Evolutionary conservation across 2,329 filamentous ascomycete genomes (phyloP), one percentile per base, ranked within the genome.

Genomic region (Colletotrichum eleusines): DNA sequence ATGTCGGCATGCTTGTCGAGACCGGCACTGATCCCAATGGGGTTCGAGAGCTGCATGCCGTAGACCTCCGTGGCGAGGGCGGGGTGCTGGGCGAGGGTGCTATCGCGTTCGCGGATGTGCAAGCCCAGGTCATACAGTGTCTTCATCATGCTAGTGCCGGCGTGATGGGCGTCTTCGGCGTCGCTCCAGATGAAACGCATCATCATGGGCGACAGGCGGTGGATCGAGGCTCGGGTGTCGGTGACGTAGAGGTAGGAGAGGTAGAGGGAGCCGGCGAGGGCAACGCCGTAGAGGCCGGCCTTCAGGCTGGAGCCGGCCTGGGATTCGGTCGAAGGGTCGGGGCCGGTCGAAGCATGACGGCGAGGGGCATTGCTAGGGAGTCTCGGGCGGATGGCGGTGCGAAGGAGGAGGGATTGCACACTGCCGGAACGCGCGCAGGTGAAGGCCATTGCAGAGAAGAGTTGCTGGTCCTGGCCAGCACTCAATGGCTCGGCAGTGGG

Each of bases 1-100:
- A 98, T 91, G 73, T 97, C 94, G 64, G 91, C 96, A 77, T 97
- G 89, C 85, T 99, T 98, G 84, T 98, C 96, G 53, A 99, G 90
- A 12, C 96, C 96, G 6, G 94, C 96, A n/a, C 94, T 97, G 73
- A 97, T 97, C 67, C 92, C 96, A 76, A 99, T 90, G 1, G 96
- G 96, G 81, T 98, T 98, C 76, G 88, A 85, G 57, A 99, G 83
- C 5, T 84, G 86, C 72, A 92, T 88, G 44, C 92, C 94, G 78
- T 97, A 98, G 26, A 98, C 91, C 16, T 83, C 79, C 20, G 78
- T 76, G 26, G 78, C 74, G 5, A 82, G 76, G 23, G 78, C 78
- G 7, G 80, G 76, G 14, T 77, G 74, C 33, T 80, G 74, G 31
- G 72, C 69, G n/a, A 80, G 73, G 2, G 77, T 72, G 28, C 75